A percentile compares a stretch with the other conserved stretches of the same genome.
phyloP scores from a whole-genome alignment of 2,329 filamentous ascomycete genomes.

The Aspergillus floridensis region DNA sequence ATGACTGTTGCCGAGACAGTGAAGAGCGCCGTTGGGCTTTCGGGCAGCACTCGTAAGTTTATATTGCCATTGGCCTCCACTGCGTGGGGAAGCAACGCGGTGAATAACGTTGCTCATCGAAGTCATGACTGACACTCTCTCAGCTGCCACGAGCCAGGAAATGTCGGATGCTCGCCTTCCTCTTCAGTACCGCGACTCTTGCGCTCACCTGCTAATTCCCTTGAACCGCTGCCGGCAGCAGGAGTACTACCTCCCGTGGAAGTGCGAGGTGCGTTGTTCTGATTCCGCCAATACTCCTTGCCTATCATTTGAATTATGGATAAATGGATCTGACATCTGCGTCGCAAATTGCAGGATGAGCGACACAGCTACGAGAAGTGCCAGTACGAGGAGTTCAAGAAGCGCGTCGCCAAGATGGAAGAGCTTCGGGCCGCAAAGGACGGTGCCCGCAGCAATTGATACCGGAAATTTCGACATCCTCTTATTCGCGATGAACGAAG shows the following conservation, averaged over 20 bases:
- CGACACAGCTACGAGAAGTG: constrained; percentile 98
- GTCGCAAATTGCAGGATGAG: constrained; percentile 66
- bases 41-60: constrained; percentile 38
- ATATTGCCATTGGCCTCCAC: constrained; percentile 23
- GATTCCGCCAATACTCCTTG: constrained; percentile 2
- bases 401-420: constrained; percentile 97
- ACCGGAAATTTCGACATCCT: constrained; percentile 20
- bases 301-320: neutral
- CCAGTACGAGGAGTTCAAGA: constrained; percentile 98
- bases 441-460: constrained; percentile 78
- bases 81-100: constrained; percentile 8
- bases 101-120: constrained; percentile 7
- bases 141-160: constrained; percentile 63
- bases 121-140: constrained; percentile 15
- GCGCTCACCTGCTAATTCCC: constrained; percentile 89
- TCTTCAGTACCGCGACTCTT: constrained; percentile 89
- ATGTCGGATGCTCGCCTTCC: constrained; percentile 91
- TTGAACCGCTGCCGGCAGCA: constrained; percentile 92
- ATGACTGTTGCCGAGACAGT: constrained; percentile 51
- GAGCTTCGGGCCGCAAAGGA: constrained; percentile 84
- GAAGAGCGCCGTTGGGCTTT: constrained; percentile 50
- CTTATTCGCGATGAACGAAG: constrained; percentile 27
- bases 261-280: constrained; percentile 74
- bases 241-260: constrained; percentile 94
- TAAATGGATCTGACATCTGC: constrained; percentile 2